Base-by-base conservation (phyloP, 495 filamentous ascomycete genomes). In the Talaromyces nanjingensis region DNA sequence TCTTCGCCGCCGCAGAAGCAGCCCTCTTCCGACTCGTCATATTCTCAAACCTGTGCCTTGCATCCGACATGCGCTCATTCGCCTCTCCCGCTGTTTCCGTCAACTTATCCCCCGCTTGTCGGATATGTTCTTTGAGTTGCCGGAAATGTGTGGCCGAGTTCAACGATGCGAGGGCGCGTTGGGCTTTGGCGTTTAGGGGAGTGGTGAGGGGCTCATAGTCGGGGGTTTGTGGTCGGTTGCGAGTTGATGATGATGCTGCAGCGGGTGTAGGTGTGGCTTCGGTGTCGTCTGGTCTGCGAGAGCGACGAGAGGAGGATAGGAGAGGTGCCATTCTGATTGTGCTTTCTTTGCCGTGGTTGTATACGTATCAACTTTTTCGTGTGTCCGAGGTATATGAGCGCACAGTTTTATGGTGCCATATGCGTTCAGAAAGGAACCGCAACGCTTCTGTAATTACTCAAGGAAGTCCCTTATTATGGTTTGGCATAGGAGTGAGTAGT, bases 161-260 rank as follows among this genome's bases (percentile, higher is more conserved):
- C 11, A 83, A 72, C 4, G 65, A 33, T 0, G 72, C 45, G 14
- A 84, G 73, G 0, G 73, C 69, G 12, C 66, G 63, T 54, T 77
- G 74, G 37, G 69, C 68, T 20, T 71, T 69, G 16, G 64, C 52
- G 39, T 72, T 79, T 5, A 82, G 81, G 11, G 86, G 80, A 34
- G 75, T 80, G 18, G 77, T 67, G 12, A 82, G 86, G 1, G 81
- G 69, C 66, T 90, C 78, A 71, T 91, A 90, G 7, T 76, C 68
- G 3, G 87, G 87, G 0, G 75, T 69, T 12, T 73, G 69, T 11
- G 59, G 39, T 29, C 59, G 59, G 37, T 45, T 22, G 16, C 59
- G 66, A 53, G 68, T 59, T 25, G 67, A 65, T 7, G 68, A 60
- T 25, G 67, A 65, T 7, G 68, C 62, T 42, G 66, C 52, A n/a